Conservation (phyloP, 73 alveolate species). For the Paramecium octaurelia region DNA sequence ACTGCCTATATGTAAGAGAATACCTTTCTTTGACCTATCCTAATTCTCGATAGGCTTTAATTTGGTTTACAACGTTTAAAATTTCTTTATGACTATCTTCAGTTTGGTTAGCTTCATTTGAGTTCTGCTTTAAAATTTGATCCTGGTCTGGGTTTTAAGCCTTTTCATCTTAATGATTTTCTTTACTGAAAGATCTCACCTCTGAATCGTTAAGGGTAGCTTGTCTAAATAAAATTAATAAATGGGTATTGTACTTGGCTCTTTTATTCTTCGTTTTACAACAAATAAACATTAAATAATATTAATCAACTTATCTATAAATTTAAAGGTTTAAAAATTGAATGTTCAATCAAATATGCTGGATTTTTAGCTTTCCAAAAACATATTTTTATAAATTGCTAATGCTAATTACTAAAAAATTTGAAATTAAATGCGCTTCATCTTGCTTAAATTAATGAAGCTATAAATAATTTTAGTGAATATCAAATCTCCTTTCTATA, state of each 20-base stretch:
- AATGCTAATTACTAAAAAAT: background rate
- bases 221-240: background rate
- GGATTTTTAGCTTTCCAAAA: background rate
- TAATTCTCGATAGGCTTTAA: background rate
- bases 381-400: background rate
- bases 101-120: background rate
- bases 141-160: background rate
- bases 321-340: background rate
- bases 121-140: background rate
- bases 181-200: background rate
- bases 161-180: background rate
- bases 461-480: conserved; percentile 89
- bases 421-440: background rate
- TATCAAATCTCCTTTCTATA: conserved; percentile 91
- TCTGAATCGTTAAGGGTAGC: background rate
- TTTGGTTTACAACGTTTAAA: background rate
- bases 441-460: background rate
- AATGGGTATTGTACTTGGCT: background rate
- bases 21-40: background rate
- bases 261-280: background rate
- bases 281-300: background rate
- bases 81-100: background rate
- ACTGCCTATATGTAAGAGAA: background rate
- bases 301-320: background rate
- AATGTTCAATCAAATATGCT: background rate